phyloP scores from a whole-genome alignment of 305 asterid species.

The Stenogyne calaminthoides region DNA sequence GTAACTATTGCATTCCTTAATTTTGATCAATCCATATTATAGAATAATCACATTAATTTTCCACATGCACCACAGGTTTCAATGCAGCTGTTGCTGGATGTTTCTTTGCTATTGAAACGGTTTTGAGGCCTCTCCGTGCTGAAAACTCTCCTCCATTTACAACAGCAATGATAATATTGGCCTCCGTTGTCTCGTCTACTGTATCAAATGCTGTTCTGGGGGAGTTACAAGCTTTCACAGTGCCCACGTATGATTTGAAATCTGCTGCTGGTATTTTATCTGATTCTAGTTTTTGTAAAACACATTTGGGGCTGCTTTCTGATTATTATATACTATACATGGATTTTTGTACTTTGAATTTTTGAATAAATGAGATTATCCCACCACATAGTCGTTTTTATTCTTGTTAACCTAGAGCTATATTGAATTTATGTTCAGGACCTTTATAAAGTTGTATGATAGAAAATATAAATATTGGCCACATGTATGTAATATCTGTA shows the following conservation, averaged over 20 bases:
- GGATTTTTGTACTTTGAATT: conserved; percentile 13
- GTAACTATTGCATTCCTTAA: not conserved
- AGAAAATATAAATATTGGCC: conserved; percentile 3
- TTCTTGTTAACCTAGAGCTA: not conserved
- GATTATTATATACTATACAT: conserved; percentile 20
- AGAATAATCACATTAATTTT: conserved; percentile 23
- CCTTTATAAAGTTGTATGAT: conserved; percentile 8
- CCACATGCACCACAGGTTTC: conserved; percentile 63
- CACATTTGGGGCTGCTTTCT: conserved; percentile 29
- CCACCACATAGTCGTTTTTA: not conserved
- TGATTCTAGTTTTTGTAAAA: conserved; percentile 52
- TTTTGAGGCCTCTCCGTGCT: conserved; percentile 94
- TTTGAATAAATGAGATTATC: not conserved
- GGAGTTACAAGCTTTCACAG: conserved; percentile 97
- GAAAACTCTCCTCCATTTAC: conserved; percentile 99
- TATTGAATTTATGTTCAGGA: not conserved
- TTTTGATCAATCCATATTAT: conserved; percentile 15
- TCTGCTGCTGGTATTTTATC: conserved; percentile 99
- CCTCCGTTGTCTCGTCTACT: conserved; percentile 95
- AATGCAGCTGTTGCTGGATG: conserved; percentile 99
- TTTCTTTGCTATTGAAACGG: conserved; percentile 99
- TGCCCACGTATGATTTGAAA: conserved; percentile 99
- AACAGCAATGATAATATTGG: conserved; percentile 99
- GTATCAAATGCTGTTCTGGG: conserved; percentile 99
- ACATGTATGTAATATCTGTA: conserved; percentile 2